Percentiles rank a stretch among this genome's conserved stretches.
Evolutionary conservation across 169 alveolate species (phyloP).

Genomic region (Amoebophrya sp.): DNA sequence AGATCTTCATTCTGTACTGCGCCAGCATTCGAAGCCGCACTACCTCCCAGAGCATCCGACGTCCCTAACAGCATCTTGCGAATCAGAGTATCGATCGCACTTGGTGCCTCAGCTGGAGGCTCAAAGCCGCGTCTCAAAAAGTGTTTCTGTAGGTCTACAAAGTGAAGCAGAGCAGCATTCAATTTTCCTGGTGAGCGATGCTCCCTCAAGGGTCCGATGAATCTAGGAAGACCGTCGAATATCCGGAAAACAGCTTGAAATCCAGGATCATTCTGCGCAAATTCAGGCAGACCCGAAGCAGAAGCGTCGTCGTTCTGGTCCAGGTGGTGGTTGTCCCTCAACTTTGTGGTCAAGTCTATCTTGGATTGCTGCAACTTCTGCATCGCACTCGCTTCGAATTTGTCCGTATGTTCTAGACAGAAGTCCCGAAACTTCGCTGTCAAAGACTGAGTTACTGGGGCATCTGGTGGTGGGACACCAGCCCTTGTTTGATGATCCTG

Average conservation of each 20-base stretch:
- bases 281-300: not conserved
- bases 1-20: not conserved
- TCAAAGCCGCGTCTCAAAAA: not conserved
- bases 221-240: not conserved
- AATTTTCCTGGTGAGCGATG: not conserved
- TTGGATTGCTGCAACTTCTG: not conserved
- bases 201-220: not conserved
- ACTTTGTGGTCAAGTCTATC: no score
- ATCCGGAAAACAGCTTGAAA: not conserved
- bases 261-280: not conserved
- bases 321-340: no score
- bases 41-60: not conserved
- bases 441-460: no score
- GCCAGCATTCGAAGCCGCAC: not conserved
- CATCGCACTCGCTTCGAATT: not conserved
- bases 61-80: not conserved
- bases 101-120: not conserved
- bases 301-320: not conserved
- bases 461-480: no score
- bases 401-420: not conserved
- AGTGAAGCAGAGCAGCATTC: not conserved
- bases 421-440: not conserved
- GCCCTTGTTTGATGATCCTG: no score
- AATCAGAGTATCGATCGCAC: not conserved
- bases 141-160: not conserved